Evolutionary conservation across 371 early-diverging fungal genomes (phyloP).

Genomic region (Mycotypha africana): DNA sequence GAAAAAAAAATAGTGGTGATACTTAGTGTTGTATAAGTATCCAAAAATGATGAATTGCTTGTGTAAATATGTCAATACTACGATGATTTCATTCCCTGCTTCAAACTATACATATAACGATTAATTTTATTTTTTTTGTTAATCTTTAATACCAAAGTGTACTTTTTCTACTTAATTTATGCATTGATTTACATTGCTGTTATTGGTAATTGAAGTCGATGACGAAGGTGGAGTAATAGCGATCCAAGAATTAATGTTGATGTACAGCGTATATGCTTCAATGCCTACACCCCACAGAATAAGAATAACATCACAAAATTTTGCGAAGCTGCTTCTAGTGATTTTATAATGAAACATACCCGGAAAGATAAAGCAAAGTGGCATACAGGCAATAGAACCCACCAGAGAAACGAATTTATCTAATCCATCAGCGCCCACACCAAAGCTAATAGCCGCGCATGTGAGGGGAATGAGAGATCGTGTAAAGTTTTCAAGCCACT

Average conservation of each 20-base stretch:
- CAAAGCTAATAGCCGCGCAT: conserved; percentile 58
- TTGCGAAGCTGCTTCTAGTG: conserved; percentile 22
- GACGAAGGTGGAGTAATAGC: conserved; percentile 18
- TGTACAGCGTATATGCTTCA: conserved; percentile 33
- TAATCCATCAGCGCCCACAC: conserved; percentile 54
- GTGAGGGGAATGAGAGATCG: conserved; percentile 46
- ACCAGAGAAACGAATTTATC: conserved; percentile 69
- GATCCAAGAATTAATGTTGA: conserved; percentile 33
- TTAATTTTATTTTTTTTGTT: too few species aligned
- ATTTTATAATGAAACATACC: conserved; percentile 62
- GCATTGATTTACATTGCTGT: too few species aligned
- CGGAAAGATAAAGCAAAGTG: conserved; percentile 40
- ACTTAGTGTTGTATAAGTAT: too few species aligned
- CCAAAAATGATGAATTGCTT: too few species aligned
- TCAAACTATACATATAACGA: too few species aligned
- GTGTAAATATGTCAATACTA: too few species aligned
- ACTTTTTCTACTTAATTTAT: too few species aligned
- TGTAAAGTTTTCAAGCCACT: conserved; percentile 62
- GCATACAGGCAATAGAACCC: conserved; percentile 36
- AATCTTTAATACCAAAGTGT: too few species aligned
- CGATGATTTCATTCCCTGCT: too few species aligned
- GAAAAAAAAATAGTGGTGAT: too few species aligned
- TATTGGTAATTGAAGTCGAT: background rate
- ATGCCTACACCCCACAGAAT: conserved; percentile 50
- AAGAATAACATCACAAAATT: conserved; percentile 36